phyloP scores from a whole-genome alignment of 2,329 filamentous ascomycete genomes.

The Alternaria consortialis region DNA sequence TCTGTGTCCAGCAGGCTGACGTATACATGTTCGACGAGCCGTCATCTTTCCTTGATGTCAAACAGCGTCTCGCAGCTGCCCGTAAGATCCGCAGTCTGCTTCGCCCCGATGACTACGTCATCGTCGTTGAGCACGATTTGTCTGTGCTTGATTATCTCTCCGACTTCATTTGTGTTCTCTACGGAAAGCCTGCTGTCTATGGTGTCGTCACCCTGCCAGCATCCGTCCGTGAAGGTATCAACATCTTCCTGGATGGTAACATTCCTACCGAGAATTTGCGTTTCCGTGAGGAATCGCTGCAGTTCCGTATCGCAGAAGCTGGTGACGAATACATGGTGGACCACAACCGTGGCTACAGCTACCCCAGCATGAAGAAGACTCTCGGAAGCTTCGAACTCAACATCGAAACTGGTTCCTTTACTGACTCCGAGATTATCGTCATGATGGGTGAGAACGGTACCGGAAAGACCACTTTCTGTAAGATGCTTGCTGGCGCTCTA shows the following conservation, averaged over 20 bases:
- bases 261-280: slow-evolving; percentile 98
- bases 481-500: slow-evolving; percentile 89
- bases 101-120: slow-evolving; percentile 90
- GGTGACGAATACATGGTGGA: slow-evolving; percentile 88
- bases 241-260: slow-evolving; percentile 98
- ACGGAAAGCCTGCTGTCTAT: slow-evolving; percentile 93
- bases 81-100: slow-evolving; percentile 91
- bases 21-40: slow-evolving; percentile 99
- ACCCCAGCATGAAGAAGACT: slow-evolving; percentile 92
- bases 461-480: slow-evolving; percentile 99
- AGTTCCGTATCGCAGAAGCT: slow-evolving; percentile 91
- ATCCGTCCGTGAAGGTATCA: slow-evolving; percentile 98
- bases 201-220: slow-evolving; percentile 96
- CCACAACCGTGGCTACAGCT: slow-evolving; percentile 83
- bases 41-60: slow-evolving; percentile 98
- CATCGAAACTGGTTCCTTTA: slow-evolving; percentile 86
- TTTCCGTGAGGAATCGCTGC: slow-evolving; percentile 95
- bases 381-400: slow-evolving; percentile 86
- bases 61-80: slow-evolving; percentile 94
- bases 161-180: slow-evolving; percentile 97
- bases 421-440: slow-evolving; percentile 97
- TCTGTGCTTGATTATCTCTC: slow-evolving; percentile 98
- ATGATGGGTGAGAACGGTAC: slow-evolving; percentile 99
- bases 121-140: slow-evolving; percentile 99
- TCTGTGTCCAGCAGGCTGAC: slow-evolving; percentile 95